Evolutionary conservation across 306 rosid genomes (phyloP).

Genomic region (Acacia acuminata): DNA sequence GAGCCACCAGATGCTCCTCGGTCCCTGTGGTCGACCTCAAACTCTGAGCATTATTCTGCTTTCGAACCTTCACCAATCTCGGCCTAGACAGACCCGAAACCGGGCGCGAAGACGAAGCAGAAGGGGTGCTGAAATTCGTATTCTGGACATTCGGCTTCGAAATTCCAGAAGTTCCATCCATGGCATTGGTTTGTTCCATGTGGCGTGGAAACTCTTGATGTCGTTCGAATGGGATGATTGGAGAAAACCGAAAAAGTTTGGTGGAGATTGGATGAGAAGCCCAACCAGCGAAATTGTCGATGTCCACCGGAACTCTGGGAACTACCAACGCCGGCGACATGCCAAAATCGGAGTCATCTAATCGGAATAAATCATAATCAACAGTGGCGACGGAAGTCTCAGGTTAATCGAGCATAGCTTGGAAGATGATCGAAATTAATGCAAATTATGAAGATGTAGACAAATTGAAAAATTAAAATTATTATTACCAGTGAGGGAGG

Average conservation of each 20-base stretch:
- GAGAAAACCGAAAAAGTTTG: constrained; percentile 34
- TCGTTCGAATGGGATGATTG: constrained; percentile 11
- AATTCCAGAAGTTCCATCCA: constrained; percentile 47
- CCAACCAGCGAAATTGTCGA: constrained; percentile 32
- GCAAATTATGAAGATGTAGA: background rate
- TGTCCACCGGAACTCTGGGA: constrained; percentile 31
- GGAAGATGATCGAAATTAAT: background rate
- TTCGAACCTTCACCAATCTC: constrained; percentile 61
- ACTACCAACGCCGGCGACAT: constrained; percentile 51
- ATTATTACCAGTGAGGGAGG: too few relatives aligned
- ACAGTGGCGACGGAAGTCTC: background rate
- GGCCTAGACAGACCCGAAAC: constrained; percentile 62
- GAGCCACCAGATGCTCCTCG: constrained; percentile 27
- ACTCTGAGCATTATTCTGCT: constrained; percentile 50
- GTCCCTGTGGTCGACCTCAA: constrained; percentile 35
- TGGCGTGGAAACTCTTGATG: constrained; percentile 2
- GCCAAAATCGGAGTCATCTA: constrained; percentile 37
- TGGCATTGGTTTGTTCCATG: constrained; percentile 61
- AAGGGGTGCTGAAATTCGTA: constrained; percentile 40
- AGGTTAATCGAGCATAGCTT: background rate
- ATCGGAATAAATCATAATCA: background rate
- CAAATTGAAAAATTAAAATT: background rate
- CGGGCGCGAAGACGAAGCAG: constrained; percentile 48
- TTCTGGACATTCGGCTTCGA: constrained; percentile 33
- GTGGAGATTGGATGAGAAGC: constrained; percentile 26